Base-by-base conservation (phyloP, 225 moss, liverwort and hornwort genomes). In the Neckera pumila region DNA sequence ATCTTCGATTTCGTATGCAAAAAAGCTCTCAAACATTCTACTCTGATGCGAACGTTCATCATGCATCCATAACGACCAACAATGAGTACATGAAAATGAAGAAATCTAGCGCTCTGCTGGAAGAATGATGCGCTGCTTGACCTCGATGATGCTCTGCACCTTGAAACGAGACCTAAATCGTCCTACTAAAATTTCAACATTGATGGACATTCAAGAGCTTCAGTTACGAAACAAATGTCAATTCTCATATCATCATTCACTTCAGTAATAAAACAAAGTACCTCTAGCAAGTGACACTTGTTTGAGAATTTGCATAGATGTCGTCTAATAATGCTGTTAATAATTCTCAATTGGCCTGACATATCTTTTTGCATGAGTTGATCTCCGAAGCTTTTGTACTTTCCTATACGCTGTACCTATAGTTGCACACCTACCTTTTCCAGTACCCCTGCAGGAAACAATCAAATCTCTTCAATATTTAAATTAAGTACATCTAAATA, bases 301-400 rank as follows among this genome's bases (percentile, higher is more conserved):
- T 87, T 95, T 89, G 20, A 96, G 90, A 92, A 69, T 96, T 98
- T 74, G 80, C 93, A 88, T 95, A 97, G 65, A 98, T 92, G 62
- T 98, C 98, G 87, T 98, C 97, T 82, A 98, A 94, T 86, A 98
- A 83, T 72, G 97, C 94, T 74, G 97, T 96, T 69, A 98, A 93
- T 97, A 98, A 96, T 94, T 98, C 98, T 64, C 97, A 95, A 90
- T 98, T 98, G 38, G 98, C 92, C 83, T 45, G 98, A 98, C 98
- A 98, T 98, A 85, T 97, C 93, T 92, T 95, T 98, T 59, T 96
- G 95, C 19, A 89, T 66, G 81, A 98, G 93, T 71, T 93, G 92
- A 92, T 98, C 98, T 75, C 98, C 98, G 11, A 93, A 86, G 87
- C 98, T 98, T 92, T 98, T 98, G 89, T 98, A 98, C 89, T 97